Conservation (phyloP, 495 filamentous ascomycete species). For the Tuber indicum region DNA sequence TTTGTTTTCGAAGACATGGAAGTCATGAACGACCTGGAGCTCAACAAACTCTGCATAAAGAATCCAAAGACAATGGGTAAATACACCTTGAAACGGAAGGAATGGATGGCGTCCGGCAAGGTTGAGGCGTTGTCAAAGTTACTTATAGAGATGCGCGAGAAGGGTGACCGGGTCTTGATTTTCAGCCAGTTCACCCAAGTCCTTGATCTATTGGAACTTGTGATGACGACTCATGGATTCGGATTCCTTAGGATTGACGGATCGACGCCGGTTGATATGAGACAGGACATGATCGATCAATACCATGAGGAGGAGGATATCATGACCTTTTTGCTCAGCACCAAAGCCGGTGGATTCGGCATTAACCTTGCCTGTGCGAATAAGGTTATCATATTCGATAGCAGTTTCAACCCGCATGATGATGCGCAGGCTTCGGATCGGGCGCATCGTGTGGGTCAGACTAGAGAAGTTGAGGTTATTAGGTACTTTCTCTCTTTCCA, state of each 20-base stretch:
- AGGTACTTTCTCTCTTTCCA: slow-evolving; percentile 15
- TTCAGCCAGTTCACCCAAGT: slow-evolving; percentile 92
- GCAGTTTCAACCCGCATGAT: slow-evolving; percentile 91
- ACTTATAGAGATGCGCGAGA: slow-evolving; percentile 62
- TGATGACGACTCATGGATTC: slow-evolving; percentile 66
- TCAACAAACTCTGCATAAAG: slow-evolving; percentile 69
- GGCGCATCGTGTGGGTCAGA: slow-evolving; percentile 90
- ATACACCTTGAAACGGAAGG: slow-evolving; percentile 62
- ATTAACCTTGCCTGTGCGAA: slow-evolving; percentile 94
- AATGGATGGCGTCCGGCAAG: slow-evolving; percentile 94
- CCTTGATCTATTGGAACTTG: slow-evolving; percentile 78
- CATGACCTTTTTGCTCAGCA: slow-evolving; percentile 85
- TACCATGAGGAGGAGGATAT: slow-evolving; percentile 72
- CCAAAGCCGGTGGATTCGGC: slow-evolving; percentile 86
- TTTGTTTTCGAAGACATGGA: slow-evolving; percentile 67
- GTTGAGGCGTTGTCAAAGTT: slow-evolving; percentile 69
- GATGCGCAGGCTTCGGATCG: slow-evolving; percentile 95
- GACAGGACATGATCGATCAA: slow-evolving; percentile 78
- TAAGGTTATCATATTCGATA: slow-evolving; percentile 96
- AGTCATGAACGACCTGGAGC: slow-evolving; percentile 70
- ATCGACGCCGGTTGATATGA: slow-evolving; percentile 69
- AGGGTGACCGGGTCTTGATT: slow-evolving; percentile 78
- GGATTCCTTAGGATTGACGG: slow-evolving; percentile 77
- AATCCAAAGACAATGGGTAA: slow-evolving; percentile 61
- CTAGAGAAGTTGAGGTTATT: slow-evolving; percentile 75